Evolutionary conservation across 176 grass and related monocot species (phyloP).

Genomic region (Metroxylon sagu): DNA sequence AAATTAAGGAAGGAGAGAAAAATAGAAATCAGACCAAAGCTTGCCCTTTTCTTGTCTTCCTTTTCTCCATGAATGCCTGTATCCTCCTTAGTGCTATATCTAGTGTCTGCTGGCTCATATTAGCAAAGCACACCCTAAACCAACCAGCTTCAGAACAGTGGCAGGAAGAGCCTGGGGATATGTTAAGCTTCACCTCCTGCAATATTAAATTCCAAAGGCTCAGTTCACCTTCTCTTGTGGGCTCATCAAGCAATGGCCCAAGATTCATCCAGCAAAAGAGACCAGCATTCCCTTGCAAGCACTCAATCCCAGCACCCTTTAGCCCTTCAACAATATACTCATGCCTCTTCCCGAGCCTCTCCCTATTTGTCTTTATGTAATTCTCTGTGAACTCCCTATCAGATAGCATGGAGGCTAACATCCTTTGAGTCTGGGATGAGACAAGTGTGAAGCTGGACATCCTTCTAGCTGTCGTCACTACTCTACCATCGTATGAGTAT

Average conservation of each 20-base stretch:
- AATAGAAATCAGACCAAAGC: no score
- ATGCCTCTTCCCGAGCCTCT: conserved; percentile 1
- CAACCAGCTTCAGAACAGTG: conserved; percentile 17
- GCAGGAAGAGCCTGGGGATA: conserved; percentile 11
- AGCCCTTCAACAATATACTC: not conserved
- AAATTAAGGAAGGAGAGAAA: no score
- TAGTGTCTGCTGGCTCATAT: conserved; percentile 15
- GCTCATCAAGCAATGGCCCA: conserved; percentile 3
- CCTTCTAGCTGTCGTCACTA: conserved; percentile 8
- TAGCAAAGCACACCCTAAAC: conserved; percentile 13
- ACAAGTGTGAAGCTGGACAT: conserved; percentile 18
- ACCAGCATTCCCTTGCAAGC: conserved; percentile 13
- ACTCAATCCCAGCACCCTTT: conserved; percentile 2
- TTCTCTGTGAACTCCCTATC: not conserved
- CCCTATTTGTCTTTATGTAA: conserved; percentile 3
- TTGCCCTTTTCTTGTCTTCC: not conserved
- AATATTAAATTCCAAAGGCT: not conserved
- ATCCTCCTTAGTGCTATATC: conserved; percentile 6
- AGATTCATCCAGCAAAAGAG: conserved; percentile 18
- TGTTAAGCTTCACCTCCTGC: conserved; percentile 10
- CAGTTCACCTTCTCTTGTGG: conserved; percentile 6
- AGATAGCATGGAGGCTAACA: conserved; percentile 2
- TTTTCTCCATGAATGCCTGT: conserved; percentile 3
- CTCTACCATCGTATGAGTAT: conserved; percentile 4
- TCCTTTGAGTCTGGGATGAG: conserved; percentile 16